Conservation (phyloP, 345 rosid genomes). For the Hibiscus mutabilis region DNA sequence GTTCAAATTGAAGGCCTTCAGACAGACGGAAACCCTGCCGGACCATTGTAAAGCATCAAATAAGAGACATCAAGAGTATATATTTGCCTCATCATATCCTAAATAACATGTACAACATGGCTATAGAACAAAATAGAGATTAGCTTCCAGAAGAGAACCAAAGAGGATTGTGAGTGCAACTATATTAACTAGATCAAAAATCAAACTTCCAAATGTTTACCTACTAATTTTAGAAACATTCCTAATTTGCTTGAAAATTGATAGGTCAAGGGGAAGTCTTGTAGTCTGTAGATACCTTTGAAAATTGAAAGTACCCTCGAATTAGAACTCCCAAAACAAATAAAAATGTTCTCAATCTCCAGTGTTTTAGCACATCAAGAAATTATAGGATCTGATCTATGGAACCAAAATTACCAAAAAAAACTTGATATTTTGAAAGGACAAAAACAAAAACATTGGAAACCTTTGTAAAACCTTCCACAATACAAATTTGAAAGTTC, state of each 20-base stretch:
- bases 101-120: neutral
- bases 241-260: neutral
- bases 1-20: slow-evolving; percentile 6
- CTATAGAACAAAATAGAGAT: neutral
- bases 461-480: neutral
- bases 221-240: neutral
- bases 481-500: too few relatives aligned
- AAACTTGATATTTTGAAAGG: neutral
- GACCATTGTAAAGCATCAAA: slow-evolving; percentile 10
- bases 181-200: neutral
- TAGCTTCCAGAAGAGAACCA: neutral
- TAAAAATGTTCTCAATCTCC: neutral
- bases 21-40: slow-evolving; percentile 4
- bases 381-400: neutral
- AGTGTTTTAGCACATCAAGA: neutral
- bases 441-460: neutral
- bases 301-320: too few relatives aligned
- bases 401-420: neutral
- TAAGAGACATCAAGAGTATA: neutral
- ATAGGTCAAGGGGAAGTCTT: neutral
- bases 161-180: neutral
- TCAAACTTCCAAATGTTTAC: neutral
- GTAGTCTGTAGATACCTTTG: too few relatives aligned
- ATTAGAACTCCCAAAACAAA: neutral
- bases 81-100: neutral